These are phyloP conservation scores for Trichoderma virens DNA, from an alignment of 495 filamentous ascomycete genomes.

Conservation along the genomic window DNA sequence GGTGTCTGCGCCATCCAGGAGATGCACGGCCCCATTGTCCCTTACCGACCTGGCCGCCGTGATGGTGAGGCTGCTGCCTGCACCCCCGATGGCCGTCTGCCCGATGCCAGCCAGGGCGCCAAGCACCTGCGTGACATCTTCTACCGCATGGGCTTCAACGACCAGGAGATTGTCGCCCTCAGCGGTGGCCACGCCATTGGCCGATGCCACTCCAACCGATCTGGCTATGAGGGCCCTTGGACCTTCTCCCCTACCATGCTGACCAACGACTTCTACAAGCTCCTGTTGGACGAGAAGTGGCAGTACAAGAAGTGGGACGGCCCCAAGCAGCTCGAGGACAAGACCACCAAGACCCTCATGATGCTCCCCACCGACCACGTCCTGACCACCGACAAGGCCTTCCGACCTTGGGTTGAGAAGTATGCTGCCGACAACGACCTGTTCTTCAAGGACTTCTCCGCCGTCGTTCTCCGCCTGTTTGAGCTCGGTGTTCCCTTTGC, in stretches of 20 bases:
- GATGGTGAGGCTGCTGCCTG: slow-evolving; percentile 80
- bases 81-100: slow-evolving; percentile 93
- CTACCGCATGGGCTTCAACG: slow-evolving; percentile 95
- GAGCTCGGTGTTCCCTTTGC: slow-evolving; percentile 92
- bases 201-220: slow-evolving; percentile 83
- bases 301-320: slow-evolving; percentile 88
- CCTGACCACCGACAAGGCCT: slow-evolving; percentile 79
- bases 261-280: slow-evolving; percentile 89
- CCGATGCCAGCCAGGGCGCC: slow-evolving; percentile 73
- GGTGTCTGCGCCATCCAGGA: slow-evolving; percentile 88
- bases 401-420: slow-evolving; percentile 75
- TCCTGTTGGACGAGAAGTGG: slow-evolving; percentile 91
- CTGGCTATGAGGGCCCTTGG: slow-evolving; percentile 85
- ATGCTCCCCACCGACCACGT: slow-evolving; percentile 94
- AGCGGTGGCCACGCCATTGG: slow-evolving; percentile 87
- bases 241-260: slow-evolving; percentile 91
- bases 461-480: slow-evolving; percentile 72
- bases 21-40: slow-evolving; percentile 81
- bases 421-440: slow-evolving; percentile 87
- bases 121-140: slow-evolving; percentile 89
- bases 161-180: slow-evolving; percentile 92
- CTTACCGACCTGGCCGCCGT: slow-evolving; percentile 80
- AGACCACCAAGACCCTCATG: slow-evolving; percentile 79
- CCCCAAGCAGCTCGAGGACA: slow-evolving; percentile 74
- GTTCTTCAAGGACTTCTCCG: slow-evolving; percentile 91